These are phyloP conservation scores for Penicillium egyptiacum DNA, from an alignment of 495 filamentous ascomycete species.

Conservation along the genomic window DNA sequence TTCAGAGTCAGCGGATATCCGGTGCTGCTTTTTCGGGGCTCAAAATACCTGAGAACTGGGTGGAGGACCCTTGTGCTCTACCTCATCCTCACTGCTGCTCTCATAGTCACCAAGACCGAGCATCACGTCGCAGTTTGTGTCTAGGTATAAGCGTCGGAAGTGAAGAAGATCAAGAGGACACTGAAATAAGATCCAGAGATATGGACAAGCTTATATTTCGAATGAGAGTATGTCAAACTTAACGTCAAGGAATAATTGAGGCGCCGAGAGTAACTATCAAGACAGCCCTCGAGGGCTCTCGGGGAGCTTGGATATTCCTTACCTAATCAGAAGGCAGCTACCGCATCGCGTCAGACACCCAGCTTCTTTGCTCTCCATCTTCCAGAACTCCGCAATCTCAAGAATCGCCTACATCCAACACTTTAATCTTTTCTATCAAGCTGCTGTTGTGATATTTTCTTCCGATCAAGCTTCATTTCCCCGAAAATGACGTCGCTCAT, in stretches of 20 bases:
- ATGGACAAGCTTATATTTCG: neutral
- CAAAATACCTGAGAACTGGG: conserved; percentile 23
- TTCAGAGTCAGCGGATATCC: neutral
- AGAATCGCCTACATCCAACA: conserved; percentile 7
- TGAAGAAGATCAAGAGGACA: neutral
- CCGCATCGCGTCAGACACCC: conserved; percentile 42
- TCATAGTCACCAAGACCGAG: conserved; percentile 68
- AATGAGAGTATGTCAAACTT: neutral
- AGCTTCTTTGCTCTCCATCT: conserved; percentile 19
- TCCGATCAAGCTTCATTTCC: neutral
- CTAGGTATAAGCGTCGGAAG: neutral
- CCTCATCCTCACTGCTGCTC: conserved; percentile 76
- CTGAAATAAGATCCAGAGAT: neutral
- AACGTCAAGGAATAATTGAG: neutral
- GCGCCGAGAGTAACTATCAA: neutral
- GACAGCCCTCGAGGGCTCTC: neutral
- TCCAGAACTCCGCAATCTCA: conserved; percentile 14
- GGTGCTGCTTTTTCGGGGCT: neutral
- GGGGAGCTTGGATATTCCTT: conserved; percentile 23
- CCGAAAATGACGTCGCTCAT: conserved; percentile 49
- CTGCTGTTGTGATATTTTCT: neutral
- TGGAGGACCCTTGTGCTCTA: conserved; percentile 24
- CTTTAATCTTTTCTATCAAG: conserved; percentile 3
- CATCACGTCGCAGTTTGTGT: conserved; percentile 45
- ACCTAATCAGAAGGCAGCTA: conserved; percentile 47